phyloP scores from a whole-genome alignment of 2,329 filamentous ascomycete species.

The Fusarium bactridioides region DNA sequence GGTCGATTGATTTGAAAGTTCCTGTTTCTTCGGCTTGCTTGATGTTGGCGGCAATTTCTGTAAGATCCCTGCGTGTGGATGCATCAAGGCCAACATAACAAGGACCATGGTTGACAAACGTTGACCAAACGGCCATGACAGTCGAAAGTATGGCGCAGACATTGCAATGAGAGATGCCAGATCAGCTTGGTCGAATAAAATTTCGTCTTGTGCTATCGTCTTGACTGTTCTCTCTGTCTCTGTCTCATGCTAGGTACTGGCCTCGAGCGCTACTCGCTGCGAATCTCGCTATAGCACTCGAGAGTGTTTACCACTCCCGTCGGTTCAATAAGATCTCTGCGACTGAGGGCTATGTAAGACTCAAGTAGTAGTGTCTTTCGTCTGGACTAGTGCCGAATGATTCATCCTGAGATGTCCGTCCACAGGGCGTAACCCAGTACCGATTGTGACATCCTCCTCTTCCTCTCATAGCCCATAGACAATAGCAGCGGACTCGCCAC shows the following conservation, averaged over 20 bases:
- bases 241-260: slow-evolving; percentile 69
- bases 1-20: slow-evolving; percentile 2
- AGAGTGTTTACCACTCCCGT: slow-evolving; percentile 49
- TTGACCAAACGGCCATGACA: slow-evolving; percentile 33
- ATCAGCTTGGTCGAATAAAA: slow-evolving; percentile 56
- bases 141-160: slow-evolving; percentile 49
- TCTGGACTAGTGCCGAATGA: slow-evolving; percentile 45
- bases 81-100: slow-evolving; percentile 14
- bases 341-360: slow-evolving; percentile 58
- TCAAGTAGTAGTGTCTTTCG: slow-evolving; percentile 43
- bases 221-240: slow-evolving; percentile 56
- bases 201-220: slow-evolving; percentile 75
- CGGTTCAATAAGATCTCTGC: slow-evolving; percentile 54
- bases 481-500: slow-evolving; percentile 30
- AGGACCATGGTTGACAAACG: slow-evolving; percentile 29
- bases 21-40: slow-evolving; percentile 3
- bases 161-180: slow-evolving; percentile 52
- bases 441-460: slow-evolving; percentile 41
- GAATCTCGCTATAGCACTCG: slow-evolving; percentile 62
- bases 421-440: slow-evolving; percentile 40
- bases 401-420: slow-evolving; percentile 43
- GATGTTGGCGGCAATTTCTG: slow-evolving; percentile 11
- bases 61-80: slow-evolving; percentile 18
- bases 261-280: slow-evolving; percentile 68
- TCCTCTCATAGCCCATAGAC: slow-evolving; percentile 30